Base-by-base conservation (phyloP, 2,329 filamentous ascomycete genomes). In the Clarireedia monteithiana region DNA sequence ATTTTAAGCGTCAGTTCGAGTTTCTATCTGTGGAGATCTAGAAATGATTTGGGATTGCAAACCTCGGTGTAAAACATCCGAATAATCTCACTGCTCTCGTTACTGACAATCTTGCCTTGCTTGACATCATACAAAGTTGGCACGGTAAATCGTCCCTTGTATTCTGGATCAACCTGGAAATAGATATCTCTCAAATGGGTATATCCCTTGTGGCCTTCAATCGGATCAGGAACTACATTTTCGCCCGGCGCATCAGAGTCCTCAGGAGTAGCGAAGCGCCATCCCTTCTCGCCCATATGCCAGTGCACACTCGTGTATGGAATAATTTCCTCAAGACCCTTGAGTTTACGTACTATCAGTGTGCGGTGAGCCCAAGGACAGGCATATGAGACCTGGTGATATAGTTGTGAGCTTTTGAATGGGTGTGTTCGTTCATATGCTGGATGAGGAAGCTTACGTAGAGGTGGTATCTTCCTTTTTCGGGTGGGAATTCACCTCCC, bases 391-490 rank as follows among this genome's bases (percentile, higher is more conserved):
- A 68, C 58, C 65, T 67, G 30, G 23, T n/a, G 14, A 36, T 48
- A 9, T 2, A 14, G 7, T 6, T 27, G 20, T 30, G 2, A n/a
- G 27, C 2, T 52, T 42, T 46, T 42, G 2, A 88, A 86, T 45
- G 89, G 83, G 68, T 14, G 15, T 76, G 24, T 42, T 82, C 82
- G 70, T 82, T 85, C 4, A 81, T 81, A 68, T 84, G 95, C 64
- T 96, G 81, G 73, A 95, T 91, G 70, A 95, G 95, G 53, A 90
- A 79, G 95, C 69, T 85, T 84, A 71, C 85, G 70, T 88, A 99
- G 65, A 99, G 83, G 73, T 99, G 94, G 71, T 99, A 99, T 55
- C 94, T 81, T 53, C 81, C 89, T 73, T 89, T 89, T 74, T 97
- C 92, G 75, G 83, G 66, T 82, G 83, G 70, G 59, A 87, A 89